Evolutionary conservation across 257 asterid genomes (phyloP).

Genomic region (Solanum tarapatanum): DNA sequence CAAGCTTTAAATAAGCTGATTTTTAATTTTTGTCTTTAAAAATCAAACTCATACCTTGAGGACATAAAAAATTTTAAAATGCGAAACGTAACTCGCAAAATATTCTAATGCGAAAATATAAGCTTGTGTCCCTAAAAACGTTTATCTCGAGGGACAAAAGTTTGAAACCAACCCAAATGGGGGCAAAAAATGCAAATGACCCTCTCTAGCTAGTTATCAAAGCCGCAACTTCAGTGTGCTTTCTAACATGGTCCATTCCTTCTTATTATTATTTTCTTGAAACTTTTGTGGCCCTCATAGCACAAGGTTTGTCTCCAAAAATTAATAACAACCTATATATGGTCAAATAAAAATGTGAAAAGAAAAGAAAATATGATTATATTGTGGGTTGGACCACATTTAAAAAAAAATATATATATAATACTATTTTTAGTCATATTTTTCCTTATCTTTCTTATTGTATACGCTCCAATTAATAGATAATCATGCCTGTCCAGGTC

Average conservation of each 20-base stretch:
- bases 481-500: not conserved
- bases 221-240: conserved; percentile 16
- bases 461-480: not conserved
- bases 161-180: not conserved
- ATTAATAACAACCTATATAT: not conserved
- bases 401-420: not conserved
- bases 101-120: too few species aligned
- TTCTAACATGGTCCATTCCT: conserved; percentile 13
- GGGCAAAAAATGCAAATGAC: not conserved
- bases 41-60: too few species aligned
- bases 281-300: not conserved
- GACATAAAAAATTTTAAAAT: too few species aligned
- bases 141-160: too few species aligned
- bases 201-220: not conserved
- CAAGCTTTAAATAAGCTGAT: too few species aligned
- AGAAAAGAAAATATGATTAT: not conserved
- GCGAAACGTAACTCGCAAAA: too few species aligned
- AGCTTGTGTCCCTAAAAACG: too few species aligned
- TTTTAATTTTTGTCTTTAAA: too few species aligned
- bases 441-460: not conserved
- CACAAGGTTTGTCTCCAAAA: conserved; percentile 1
- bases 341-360: not conserved
- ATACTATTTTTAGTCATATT: conserved; percentile 1
- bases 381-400: conserved; percentile 1
- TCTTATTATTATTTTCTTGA: not conserved